phyloP scores from a whole-genome alignment of 306 rosid genomes.

The Prunus mume region DNA sequence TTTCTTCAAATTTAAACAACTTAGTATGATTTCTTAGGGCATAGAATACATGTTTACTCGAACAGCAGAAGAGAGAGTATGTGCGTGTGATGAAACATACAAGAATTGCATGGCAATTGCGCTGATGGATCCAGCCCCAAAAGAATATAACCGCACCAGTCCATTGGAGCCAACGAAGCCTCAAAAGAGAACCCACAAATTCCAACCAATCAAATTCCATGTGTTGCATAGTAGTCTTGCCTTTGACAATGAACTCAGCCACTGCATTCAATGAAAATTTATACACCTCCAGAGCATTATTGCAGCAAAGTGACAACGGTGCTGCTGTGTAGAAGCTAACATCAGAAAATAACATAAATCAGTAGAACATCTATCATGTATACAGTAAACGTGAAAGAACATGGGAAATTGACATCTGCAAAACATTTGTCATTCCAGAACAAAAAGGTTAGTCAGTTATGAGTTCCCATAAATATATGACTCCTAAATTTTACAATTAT shows the following conservation, averaged over 20 bases:
- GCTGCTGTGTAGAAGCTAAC: constrained; percentile 81
- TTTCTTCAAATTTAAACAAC: not conserved
- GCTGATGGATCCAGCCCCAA: constrained; percentile 93
- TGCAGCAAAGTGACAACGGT: constrained; percentile 84
- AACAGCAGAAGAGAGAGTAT: constrained; percentile 5
- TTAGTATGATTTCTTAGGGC: not conserved
- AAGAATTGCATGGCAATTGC: constrained; percentile 71
- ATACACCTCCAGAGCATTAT: constrained; percentile 53
- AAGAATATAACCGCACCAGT: constrained; percentile 62
- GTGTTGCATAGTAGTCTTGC: constrained; percentile 57
- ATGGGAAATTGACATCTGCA: not conserved
- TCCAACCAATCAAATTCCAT: constrained; percentile 53
- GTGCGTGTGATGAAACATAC: constrained; percentile 37
- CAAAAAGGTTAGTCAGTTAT: not conserved
- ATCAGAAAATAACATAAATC: constrained; percentile 38
- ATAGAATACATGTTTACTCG: not conserved
- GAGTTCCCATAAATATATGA: not conserved
- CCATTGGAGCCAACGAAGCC: constrained; percentile 76
- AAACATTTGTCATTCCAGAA: not conserved
- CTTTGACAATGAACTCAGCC: constrained; percentile 62
- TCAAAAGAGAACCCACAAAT: constrained; percentile 51
- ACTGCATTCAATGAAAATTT: constrained; percentile 37
- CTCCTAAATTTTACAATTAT: not conserved
- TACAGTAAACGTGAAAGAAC: not conserved
- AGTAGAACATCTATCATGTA: constrained; percentile 10